phyloP scores from a whole-genome alignment of 208 protist species.

The Trichomonas vaginalis region DNA sequence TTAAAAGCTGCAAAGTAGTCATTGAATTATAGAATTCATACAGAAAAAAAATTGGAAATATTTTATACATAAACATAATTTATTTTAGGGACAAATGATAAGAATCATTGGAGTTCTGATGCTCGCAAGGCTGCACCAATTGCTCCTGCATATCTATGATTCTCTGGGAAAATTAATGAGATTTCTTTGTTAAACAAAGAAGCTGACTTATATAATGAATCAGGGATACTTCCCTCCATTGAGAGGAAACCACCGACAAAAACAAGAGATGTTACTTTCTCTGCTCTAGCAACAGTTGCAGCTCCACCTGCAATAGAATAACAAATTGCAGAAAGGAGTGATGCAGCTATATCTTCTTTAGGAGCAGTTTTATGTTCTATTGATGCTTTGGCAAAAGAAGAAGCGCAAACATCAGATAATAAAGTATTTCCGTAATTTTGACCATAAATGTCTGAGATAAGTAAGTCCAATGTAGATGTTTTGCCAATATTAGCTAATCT shows the following conservation, averaged over 20 bases:
- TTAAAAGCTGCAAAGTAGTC: too few relatives aligned
- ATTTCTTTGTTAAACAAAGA: not conserved
- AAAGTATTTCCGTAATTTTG: not conserved
- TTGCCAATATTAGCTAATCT: not conserved
- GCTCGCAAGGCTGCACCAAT: not conserved
- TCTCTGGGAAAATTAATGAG: not conserved
- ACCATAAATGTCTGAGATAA: not conserved
- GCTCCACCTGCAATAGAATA: not conserved
- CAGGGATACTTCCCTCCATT: not conserved
- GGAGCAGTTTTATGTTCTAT: not conserved
- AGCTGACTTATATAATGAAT: not conserved
- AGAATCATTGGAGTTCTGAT: too few relatives aligned
- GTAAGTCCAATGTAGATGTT: not conserved
- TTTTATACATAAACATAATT: too few relatives aligned
- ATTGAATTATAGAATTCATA: too few relatives aligned
- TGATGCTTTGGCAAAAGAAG: not conserved
- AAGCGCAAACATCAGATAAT: not conserved
- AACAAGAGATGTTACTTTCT: not conserved
- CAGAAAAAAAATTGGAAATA: too few relatives aligned
- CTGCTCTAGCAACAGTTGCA: not conserved
- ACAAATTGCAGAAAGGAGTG: not conserved
- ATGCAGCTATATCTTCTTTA: not conserved
- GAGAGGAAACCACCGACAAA: not conserved
- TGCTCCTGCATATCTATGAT: not conserved
- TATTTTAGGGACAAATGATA: too few relatives aligned